These are phyloP conservation scores for Cladosporium cucumerinum DNA, from an alignment of 2,329 filamentous ascomycete genomes.

Conservation along the genomic window DNA sequence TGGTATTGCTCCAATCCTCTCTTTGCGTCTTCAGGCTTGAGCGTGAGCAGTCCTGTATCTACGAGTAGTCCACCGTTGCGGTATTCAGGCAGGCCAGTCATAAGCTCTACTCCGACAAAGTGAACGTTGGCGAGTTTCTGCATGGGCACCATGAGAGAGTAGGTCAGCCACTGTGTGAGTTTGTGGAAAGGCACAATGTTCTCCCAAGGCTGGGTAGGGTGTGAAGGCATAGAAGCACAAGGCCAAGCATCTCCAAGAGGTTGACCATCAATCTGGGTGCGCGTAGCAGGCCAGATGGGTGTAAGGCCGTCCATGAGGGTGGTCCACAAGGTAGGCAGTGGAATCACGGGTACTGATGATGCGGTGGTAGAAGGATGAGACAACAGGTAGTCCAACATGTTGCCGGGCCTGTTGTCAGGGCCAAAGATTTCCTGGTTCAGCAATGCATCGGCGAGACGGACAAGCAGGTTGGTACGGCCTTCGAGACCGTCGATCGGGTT, in stretches of 20 bases:
- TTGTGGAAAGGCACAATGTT: conserved; percentile 90
- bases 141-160: conserved; percentile 92
- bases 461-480: conserved; percentile 75
- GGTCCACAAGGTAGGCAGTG: conserved; percentile 84
- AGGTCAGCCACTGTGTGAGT: conserved; percentile 89
- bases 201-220: conserved; percentile 69
- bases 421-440: conserved; percentile 82
- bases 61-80: conserved; percentile 87
- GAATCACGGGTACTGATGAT: conserved; percentile 81
- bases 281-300: conserved; percentile 82
- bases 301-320: conserved; percentile 83
- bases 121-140: conserved; percentile 73
- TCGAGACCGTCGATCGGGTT: conserved; percentile 84
- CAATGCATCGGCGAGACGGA: conserved; percentile 71
- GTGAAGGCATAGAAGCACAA: conserved; percentile 77
- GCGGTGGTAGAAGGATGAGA: conserved; percentile 86
- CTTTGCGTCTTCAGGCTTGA: conserved; percentile 67
- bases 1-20: conserved; percentile 68
- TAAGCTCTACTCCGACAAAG: conserved; percentile 76
- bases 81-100: conserved; percentile 89
- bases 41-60: conserved; percentile 73
- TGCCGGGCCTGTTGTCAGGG: conserved; percentile 77
- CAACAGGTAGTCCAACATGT: conserved; percentile 94
- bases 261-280: conserved; percentile 81
- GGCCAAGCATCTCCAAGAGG: conserved; percentile 94